phyloP scores from a whole-genome alignment of 805 yeast species.

The Maudiozyma bulderi region DNA sequence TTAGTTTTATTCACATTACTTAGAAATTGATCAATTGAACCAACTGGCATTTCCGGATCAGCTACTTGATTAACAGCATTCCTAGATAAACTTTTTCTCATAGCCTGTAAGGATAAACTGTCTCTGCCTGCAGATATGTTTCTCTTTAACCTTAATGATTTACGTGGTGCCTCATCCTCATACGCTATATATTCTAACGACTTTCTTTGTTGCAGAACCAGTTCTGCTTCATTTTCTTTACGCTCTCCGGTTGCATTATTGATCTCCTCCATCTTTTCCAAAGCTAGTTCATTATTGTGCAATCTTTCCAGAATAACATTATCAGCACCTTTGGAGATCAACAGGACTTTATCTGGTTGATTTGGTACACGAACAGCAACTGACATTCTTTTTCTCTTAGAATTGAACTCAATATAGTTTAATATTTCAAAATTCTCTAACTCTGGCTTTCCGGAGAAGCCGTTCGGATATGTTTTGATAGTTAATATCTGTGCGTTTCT shows the following conservation, averaged over 20 bases:
- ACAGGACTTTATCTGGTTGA: constrained; percentile 44
- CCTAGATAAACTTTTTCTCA: constrained; percentile 24
- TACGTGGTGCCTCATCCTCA: constrained; percentile 20
- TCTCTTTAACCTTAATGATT: constrained; percentile 27
- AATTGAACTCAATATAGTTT: constrained; percentile 77
- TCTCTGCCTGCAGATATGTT: constrained; percentile 19
- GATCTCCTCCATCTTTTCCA: constrained; percentile 55
- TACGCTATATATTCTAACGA: constrained; percentile 32
- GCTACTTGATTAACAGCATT: constrained; percentile 1
- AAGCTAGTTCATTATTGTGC: constrained; percentile 48
- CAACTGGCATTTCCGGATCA: constrained; percentile 25
- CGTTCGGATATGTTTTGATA: constrained; percentile 73
- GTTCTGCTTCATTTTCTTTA: constrained; percentile 68
- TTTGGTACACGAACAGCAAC: constrained; percentile 72
- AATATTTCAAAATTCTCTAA: constrained; percentile 65
- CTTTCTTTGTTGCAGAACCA: constrained; percentile 49
- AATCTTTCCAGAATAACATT: constrained; percentile 74
- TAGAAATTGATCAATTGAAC: constrained; percentile 44
- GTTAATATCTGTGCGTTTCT: constrained; percentile 51
- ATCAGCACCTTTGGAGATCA: constrained; percentile 94
- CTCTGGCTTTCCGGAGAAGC: constrained; percentile 55
- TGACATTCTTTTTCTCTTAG: constrained; percentile 90
- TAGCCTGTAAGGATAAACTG: constrained; percentile 25
- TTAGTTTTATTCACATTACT: constrained; percentile 36
- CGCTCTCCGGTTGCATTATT: constrained; percentile 48